Conservation (phyloP, 805 yeast species). For the Debaryomyces prosopidis region DNA sequence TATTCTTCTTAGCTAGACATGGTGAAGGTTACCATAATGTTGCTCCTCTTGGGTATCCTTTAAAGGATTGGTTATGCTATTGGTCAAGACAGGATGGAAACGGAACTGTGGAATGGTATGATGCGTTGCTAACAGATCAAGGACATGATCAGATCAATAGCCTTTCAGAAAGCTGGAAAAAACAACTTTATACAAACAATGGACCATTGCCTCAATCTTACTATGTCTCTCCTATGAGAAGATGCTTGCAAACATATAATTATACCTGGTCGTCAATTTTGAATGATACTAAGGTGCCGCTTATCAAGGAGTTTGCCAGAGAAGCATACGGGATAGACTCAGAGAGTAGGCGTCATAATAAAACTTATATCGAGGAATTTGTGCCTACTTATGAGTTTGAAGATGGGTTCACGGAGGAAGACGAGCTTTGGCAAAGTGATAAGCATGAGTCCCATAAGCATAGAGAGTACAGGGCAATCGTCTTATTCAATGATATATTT, state of each 20-base stretch:
- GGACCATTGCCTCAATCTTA: slow-evolving; percentile 26
- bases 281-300: slow-evolving; percentile 13
- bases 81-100: slow-evolving; percentile 23
- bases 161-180: slow-evolving; percentile 15
- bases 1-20: slow-evolving; percentile 32
- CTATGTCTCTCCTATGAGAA: slow-evolving; percentile 31
- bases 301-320: slow-evolving; percentile 27
- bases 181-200: slow-evolving; percentile 12
- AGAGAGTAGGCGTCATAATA: slow-evolving; percentile 26
- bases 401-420: slow-evolving; percentile 22
- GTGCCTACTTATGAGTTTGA: slow-evolving; percentile 26
- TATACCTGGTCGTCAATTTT: slow-evolving; percentile 22
- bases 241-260: slow-evolving; percentile 31
- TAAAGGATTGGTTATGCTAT: slow-evolving; percentile 24
- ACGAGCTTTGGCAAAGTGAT: slow-evolving; percentile 22
- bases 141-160: slow-evolving; percentile 19
- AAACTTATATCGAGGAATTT: slow-evolving; percentile 16
- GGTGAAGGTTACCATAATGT: slow-evolving; percentile 36
- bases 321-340: slow-evolving; percentile 37
- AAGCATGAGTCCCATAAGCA: slow-evolving; percentile 27
- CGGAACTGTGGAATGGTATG: slow-evolving; percentile 26
- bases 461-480: slow-evolving; percentile 23
- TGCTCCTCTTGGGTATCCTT: slow-evolving; percentile 16
- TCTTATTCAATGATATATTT: slow-evolving; percentile 29
- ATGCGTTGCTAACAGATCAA: slow-evolving; percentile 26